Conservation (phyloP, 2,329 filamentous ascomycete species). For the Penicillium sp. region DNA sequence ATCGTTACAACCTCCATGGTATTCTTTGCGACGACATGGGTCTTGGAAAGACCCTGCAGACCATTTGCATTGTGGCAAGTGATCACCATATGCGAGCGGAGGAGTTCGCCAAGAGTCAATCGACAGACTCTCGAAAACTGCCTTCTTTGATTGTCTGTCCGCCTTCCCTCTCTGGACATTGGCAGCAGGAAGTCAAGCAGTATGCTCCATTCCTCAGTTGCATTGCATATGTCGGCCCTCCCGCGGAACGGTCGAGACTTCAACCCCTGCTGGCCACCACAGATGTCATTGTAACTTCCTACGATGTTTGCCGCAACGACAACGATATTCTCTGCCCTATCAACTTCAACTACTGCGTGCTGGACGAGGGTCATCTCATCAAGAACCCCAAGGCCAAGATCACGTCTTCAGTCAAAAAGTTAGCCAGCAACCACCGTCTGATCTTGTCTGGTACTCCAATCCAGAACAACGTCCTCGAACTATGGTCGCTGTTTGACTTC, state of each 20-base stretch:
- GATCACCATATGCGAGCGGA: slow-evolving; percentile 93
- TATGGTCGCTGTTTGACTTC: slow-evolving; percentile 98
- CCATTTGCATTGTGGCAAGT: slow-evolving; percentile 94
- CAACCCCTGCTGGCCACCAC: slow-evolving; percentile 69
- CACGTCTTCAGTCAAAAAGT: slow-evolving; percentile 83
- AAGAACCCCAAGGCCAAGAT: slow-evolving; percentile 99
- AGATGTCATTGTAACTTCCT: slow-evolving; percentile 95
- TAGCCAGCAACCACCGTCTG: slow-evolving; percentile 87
- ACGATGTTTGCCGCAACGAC: slow-evolving; percentile 96
- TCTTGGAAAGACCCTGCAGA: slow-evolving; percentile 94
- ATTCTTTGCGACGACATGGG: slow-evolving; percentile 99
- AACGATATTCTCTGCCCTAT: slow-evolving; percentile 77
- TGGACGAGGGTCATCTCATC: slow-evolving; percentile 97
- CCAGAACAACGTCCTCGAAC: slow-evolving; percentile 93
- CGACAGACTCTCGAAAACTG: slow-evolving; percentile 72
- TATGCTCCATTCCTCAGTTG: slow-evolving; percentile 93
- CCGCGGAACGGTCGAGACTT: slow-evolving; percentile 71
- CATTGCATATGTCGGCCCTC: slow-evolving; percentile 86
- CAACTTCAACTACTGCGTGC: slow-evolving; percentile 95
- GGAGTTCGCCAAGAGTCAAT: slow-evolving; percentile 79
- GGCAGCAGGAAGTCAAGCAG: slow-evolving; percentile 95
- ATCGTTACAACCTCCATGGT: slow-evolving; percentile 94
- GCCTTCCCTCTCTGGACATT: slow-evolving; percentile 92
- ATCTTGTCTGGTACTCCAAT: slow-evolving; percentile 97
- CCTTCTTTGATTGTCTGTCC: slow-evolving; percentile 95